These are phyloP conservation scores for Podospora australis DNA, from an alignment of 495 filamentous ascomycete species.

Conservation along the genomic window DNA sequence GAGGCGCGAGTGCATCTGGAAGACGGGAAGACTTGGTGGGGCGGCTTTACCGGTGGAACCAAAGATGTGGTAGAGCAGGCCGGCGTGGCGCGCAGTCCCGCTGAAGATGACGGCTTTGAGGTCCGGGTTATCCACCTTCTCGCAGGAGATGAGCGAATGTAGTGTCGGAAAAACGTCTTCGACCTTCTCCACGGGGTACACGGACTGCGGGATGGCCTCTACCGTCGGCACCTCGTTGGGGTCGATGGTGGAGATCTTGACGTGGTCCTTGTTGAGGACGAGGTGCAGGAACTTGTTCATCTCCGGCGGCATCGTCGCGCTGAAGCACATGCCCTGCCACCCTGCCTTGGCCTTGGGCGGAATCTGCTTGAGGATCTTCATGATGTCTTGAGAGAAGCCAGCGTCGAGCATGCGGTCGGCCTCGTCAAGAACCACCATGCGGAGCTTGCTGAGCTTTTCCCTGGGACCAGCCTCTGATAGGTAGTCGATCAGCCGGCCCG, in stretches of 20 bases:
- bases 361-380: constrained; percentile 69
- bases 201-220: constrained; percentile 68
- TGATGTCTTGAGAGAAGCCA: constrained; percentile 84
- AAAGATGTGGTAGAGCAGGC: constrained; percentile 62
- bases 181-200: constrained; percentile 68
- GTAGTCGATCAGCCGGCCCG: constrained; percentile 83
- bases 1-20: constrained; percentile 57
- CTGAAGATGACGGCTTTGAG: constrained; percentile 87
- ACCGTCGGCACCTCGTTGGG: constrained; percentile 88
- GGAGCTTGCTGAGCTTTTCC: constrained; percentile 67
- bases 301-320: constrained; percentile 81
- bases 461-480: constrained; percentile 72
- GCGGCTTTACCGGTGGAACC: constrained; percentile 72
- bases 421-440: constrained; percentile 74
- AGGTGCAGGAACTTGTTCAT: constrained; percentile 92
- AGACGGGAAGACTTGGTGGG: constrained; percentile 83
- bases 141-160: constrained; percentile 69
- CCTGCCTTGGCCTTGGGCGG: constrained; percentile 44
- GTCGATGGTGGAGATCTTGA: constrained; percentile 83
- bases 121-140: constrained; percentile 77
- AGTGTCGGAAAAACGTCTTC: constrained; percentile 91
- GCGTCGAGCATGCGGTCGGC: constrained; percentile 96
- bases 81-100: constrained; percentile 96
- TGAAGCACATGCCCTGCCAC: constrained; percentile 88
- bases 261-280: constrained; percentile 92